These are phyloP conservation scores for Triticum timopheevii DNA, from an alignment of 176 grass and related monocot species.

Conservation along the genomic window DNA sequence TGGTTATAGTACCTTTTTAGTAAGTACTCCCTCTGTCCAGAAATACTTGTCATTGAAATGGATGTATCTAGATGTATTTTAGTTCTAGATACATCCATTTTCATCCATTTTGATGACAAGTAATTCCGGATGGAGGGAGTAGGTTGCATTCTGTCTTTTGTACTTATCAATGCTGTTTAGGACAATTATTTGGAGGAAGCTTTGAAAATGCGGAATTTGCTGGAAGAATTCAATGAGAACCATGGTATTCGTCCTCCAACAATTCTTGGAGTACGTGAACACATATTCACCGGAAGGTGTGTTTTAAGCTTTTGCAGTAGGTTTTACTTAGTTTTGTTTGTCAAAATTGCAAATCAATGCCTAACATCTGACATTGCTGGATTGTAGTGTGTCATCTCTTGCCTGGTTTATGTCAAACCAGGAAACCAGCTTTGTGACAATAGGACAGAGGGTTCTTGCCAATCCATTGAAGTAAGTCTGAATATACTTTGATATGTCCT, in stretches of 20 bases:
- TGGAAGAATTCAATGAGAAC: conserved; percentile 96
- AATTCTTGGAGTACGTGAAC: conserved; percentile 98
- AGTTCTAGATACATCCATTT: no score
- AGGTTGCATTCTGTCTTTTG: conserved; percentile 19
- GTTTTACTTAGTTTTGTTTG: conserved; percentile 1
- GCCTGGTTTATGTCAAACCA: conserved; percentile 98
- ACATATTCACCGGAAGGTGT: conserved; percentile 97
- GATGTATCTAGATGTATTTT: no score
- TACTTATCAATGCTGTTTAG: conserved; percentile 49
- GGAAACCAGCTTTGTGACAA: conserved; percentile 96
- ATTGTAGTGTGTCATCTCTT: conserved; percentile 92
- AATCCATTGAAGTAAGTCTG: conserved; percentile 88
- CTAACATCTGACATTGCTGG: conserved; percentile 38
- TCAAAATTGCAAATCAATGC: conserved; percentile 21
- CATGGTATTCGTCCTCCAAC: conserved; percentile 81
- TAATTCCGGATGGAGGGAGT: no score
- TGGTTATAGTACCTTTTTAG: conserved; percentile 16
- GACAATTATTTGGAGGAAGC: conserved; percentile 99
- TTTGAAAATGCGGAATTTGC: conserved; percentile 93
- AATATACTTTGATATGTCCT: conserved; percentile 16
- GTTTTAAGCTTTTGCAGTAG: conserved; percentile 26
- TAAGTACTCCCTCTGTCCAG: no score
- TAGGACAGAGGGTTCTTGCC: conserved; percentile 89
- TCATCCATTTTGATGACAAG: no score
- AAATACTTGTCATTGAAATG: no score